A percentile compares a stretch with the other conserved stretches of the same genome.
These are phyloP conservation scores for Gliomastix tumulicola DNA, from an alignment of 2,329 filamentous ascomycete species.

Conservation along the genomic window DNA sequence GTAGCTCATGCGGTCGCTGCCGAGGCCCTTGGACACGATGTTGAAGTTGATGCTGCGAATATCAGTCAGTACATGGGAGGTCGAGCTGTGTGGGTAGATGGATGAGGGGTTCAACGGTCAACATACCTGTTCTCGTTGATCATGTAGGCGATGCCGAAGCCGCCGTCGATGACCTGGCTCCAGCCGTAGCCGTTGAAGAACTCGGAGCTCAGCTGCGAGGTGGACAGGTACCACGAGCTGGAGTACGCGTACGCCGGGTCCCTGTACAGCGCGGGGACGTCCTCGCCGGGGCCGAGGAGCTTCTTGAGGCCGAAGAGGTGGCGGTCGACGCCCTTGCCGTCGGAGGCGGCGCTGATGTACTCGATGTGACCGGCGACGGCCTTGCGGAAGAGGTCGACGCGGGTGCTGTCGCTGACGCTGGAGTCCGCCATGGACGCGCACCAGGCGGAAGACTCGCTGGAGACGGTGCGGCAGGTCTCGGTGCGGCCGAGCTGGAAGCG, in stretches of 20 bases:
- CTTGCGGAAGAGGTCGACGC: slow-evolving; percentile 70
- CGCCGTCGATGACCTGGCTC: slow-evolving; percentile 94
- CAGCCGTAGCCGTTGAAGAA: slow-evolving; percentile 99
- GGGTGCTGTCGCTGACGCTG: slow-evolving; percentile 53
- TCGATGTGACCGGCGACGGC: slow-evolving; percentile 78
- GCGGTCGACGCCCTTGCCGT: slow-evolving; percentile 90
- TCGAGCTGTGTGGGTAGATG: too few relatives aligned
- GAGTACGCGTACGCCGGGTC: slow-evolving; percentile 85
- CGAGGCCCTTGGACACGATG: slow-evolving; percentile 87
- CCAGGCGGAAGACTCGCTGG: slow-evolving; percentile 85
- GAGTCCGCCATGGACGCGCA: slow-evolving; percentile 79
- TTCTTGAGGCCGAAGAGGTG: slow-evolving; percentile 98
- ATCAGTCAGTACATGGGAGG: too few relatives aligned
- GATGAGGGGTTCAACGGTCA: too few relatives aligned
- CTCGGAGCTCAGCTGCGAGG: slow-evolving; percentile 85
- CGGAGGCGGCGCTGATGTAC: slow-evolving; percentile 83
- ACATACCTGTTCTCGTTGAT: slow-evolving; percentile 92
- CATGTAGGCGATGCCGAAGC: slow-evolving; percentile 98
- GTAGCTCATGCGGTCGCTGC: slow-evolving; percentile 88
- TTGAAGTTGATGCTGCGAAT: slow-evolving; percentile 84
- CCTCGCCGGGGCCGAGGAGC: slow-evolving; percentile 72
- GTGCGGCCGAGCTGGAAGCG: slow-evolving; percentile 96
- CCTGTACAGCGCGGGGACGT: slow-evolving; percentile 74
- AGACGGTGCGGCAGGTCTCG: slow-evolving; percentile 89
- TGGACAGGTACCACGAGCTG: slow-evolving; percentile 81